Percentiles rank a stretch among this genome's conserved stretches.
Evolutionary conservation across 352 stramenopile species (phyloP).

Genomic region (Phytopythium kandeliae): DNA sequence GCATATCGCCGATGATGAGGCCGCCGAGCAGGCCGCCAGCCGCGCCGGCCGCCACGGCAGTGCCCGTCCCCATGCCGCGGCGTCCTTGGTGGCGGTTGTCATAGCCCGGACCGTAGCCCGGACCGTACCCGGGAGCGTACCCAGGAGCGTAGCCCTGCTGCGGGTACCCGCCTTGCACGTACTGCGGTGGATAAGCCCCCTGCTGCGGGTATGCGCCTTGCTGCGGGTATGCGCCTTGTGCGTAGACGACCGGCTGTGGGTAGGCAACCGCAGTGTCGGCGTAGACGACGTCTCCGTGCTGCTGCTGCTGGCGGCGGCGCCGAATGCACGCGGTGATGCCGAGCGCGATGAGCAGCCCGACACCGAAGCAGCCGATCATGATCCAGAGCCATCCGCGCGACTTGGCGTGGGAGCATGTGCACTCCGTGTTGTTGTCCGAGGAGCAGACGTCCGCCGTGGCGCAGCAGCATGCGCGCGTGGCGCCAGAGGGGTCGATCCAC

Average conservation of each 20-base stretch:
- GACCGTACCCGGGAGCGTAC: conserved; percentile 12
- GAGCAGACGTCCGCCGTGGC: conserved; percentile 29
- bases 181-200: conserved; percentile 25
- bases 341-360: conserved; percentile 24
- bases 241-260: conserved; percentile 9
- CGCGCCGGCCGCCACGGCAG: conserved; percentile 27
- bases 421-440: conserved; percentile 35
- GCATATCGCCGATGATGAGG: conserved; percentile 24
- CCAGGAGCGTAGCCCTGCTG: conserved; percentile 13
- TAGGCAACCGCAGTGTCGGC: conserved; percentile 1
- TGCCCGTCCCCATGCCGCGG: conserved; percentile 12
- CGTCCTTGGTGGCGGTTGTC: neutral
- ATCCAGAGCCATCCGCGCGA: conserved; percentile 28
- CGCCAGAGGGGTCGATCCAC: conserved; percentile 25
- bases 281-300: conserved; percentile 11
- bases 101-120: conserved; percentile 9
- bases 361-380: conserved; percentile 19
- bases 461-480: conserved; percentile 11
- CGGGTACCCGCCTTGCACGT: neutral
- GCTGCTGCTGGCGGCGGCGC: conserved; percentile 12
- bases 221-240: conserved; percentile 4
- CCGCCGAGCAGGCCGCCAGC: conserved; percentile 35
- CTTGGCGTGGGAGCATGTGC: conserved; percentile 26
- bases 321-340: conserved; percentile 29
- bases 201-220: conserved; percentile 15